Evolutionary conservation across 106 monocot genomes (phyloP), one percentile per base, ranked within the genome.

Genomic region (Acanthochlamys bracteata): DNA sequence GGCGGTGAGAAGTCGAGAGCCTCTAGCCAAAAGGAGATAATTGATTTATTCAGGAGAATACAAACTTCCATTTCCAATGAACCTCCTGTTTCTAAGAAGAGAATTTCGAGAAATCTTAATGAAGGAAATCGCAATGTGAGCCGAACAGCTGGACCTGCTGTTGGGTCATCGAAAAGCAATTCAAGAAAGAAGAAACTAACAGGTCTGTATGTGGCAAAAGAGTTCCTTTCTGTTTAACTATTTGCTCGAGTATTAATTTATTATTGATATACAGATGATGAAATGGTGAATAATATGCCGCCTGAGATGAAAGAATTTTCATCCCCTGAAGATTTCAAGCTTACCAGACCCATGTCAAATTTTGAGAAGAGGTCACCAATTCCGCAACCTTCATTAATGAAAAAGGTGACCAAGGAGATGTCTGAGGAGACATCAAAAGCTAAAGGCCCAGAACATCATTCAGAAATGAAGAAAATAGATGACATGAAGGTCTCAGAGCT

Each of bases 331-430:
- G 68, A 73, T 61, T 54, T 43, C 14, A 64, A 67, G 51, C 14
- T 46, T 20, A 20, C 75, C 20, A 77, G 88, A 15, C 88, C 81
- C 1, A 24, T 21, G 24, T 84, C 88, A 39, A 84, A 73, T 33
- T 89, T 89, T 54, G 80, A 73, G 46, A 83, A 73, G 45, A 88
- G 43, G 55, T 88, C 80, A 17, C 88, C 83, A 16, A 81, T 89
- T 51, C 76, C 72, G 15, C 24, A 39, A 41, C 20, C 71, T 33
- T 12, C 52, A 23, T 24, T 45, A 27, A 14, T 22, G 21, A 22
- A 55, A 52, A 59, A 67, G 14, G 39, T 40, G 26, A 42, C 2
- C 39, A 56, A 66, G 15, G 49, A 66, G 41, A 59, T 13, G 12
- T 0, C 40, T 23, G 54, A 60, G 33, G 53, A 53, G 53, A 43